Percentiles rank a stretch among this genome's conserved stretches.
These are phyloP conservation scores for Mariannaea elegans DNA, from an alignment of 2,329 filamentous ascomycete genomes.

Conservation along the genomic window DNA sequence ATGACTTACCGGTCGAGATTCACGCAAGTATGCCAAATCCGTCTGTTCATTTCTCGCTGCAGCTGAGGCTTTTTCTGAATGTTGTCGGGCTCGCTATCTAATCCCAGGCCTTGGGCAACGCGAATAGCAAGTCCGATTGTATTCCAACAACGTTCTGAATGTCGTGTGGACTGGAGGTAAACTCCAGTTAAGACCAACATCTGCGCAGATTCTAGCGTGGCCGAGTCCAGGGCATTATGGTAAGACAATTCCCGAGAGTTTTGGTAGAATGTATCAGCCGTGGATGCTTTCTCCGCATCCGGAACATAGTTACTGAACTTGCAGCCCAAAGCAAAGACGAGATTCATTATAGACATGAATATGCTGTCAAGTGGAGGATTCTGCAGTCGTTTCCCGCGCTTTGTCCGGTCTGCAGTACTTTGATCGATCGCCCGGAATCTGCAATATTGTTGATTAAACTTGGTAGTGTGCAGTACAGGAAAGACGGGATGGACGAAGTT, in stretches of 20 bases:
- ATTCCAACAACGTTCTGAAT: constrained; percentile 21
- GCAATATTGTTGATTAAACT: constrained; percentile 8
- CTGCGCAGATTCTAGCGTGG: constrained; percentile 5
- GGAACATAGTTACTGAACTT: constrained; percentile 7
- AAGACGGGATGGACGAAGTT: constrained; percentile 20
- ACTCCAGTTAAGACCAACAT: constrained; percentile 14
- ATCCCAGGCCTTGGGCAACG: constrained; percentile 13
- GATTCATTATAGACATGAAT: constrained; percentile 12
- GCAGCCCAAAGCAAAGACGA: constrained; percentile 18
- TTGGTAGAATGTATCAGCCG: constrained; percentile 15
- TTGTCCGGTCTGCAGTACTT: neutral
- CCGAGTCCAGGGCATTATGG: constrained; percentile 10
- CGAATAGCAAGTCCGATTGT: constrained; percentile 12
- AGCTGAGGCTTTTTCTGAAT: neutral
- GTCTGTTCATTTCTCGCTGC: constrained; percentile 15
- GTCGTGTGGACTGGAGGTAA: constrained; percentile 19
- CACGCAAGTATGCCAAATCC: constrained; percentile 21
- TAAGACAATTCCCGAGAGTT: constrained; percentile 1
- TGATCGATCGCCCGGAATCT: neutral
- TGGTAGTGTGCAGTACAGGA: constrained; percentile 5
- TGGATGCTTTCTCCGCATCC: neutral
- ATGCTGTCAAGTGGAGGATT: neutral
- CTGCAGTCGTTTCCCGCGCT: neutral
- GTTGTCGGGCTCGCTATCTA: constrained; percentile 1
- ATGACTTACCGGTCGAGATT: constrained; percentile 19